phyloP scores from a whole-genome alignment of 2,329 filamentous ascomycete genomes.

The Graphilbum sp. region DNA sequence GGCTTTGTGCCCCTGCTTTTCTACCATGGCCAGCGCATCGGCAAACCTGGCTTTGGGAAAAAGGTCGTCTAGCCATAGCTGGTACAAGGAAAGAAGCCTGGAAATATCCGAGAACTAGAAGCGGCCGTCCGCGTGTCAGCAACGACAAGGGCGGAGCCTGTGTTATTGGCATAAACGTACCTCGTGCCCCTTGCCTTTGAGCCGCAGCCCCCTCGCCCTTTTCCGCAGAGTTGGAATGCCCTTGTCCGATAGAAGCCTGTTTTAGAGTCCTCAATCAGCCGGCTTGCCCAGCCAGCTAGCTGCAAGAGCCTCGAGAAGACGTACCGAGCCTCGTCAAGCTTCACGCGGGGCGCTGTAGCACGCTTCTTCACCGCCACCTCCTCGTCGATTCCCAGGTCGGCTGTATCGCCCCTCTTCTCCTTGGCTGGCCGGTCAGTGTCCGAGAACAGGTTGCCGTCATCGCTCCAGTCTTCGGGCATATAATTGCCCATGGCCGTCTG shows the following conservation, averaged over 20 bases:
- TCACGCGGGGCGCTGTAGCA: constrained; percentile 54
- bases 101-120: constrained; percentile 66
- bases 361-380: constrained; percentile 72
- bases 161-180: constrained; percentile 25
- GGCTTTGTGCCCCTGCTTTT: constrained; percentile 82
- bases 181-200: constrained; percentile 92
- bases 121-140: background rate
- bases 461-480: constrained; percentile 34
- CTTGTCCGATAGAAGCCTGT: constrained; percentile 60
- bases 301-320: background rate
- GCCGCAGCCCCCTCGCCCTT: constrained; percentile 53
- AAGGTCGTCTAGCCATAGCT: constrained; percentile 90
- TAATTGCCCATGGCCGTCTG: constrained; percentile 59
- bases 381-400: constrained; percentile 63
- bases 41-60: constrained; percentile 90
- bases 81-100: constrained; percentile 75
- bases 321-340: constrained; percentile 69
- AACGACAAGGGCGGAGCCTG: background rate
- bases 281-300: too few species aligned
- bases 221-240: constrained; percentile 72
- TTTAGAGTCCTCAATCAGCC: background rate
- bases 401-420: constrained; percentile 24
- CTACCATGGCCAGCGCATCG: constrained; percentile 77
- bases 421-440: constrained; percentile 16
- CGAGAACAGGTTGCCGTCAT: constrained; percentile 29